These are phyloP conservation scores for Yamadazyma sp. DNA, from an alignment of 805 yeast species.

Conservation along the genomic window DNA sequence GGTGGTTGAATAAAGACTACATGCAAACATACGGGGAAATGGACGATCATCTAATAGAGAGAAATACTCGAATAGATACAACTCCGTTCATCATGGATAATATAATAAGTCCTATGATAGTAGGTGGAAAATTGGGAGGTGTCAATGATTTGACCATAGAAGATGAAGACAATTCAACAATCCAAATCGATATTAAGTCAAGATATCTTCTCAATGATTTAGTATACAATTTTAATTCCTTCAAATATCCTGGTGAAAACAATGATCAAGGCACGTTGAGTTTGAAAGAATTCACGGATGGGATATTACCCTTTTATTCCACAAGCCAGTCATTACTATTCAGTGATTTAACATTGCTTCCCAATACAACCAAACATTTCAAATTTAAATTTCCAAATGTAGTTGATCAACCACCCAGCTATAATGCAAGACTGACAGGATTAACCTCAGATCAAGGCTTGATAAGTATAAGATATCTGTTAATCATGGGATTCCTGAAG, in stretches of 20 bases:
- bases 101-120: slow-evolving; percentile 16
- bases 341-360: slow-evolving; percentile 23
- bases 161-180: slow-evolving; percentile 12
- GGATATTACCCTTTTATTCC: slow-evolving; percentile 37
- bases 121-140: slow-evolving; percentile 37
- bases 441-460: slow-evolving; percentile 37
- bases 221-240: slow-evolving; percentile 28
- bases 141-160: slow-evolving; percentile 29
- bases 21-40: slow-evolving; percentile 21
- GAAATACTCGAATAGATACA: slow-evolving; percentile 13
- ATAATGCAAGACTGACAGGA: slow-evolving; percentile 41
- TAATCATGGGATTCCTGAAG: slow-evolving; percentile 30
- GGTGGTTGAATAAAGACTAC: slow-evolving; percentile 40
- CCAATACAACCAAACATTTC: slow-evolving; percentile 17
- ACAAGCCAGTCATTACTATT: slow-evolving; percentile 40
- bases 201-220: slow-evolving; percentile 34
- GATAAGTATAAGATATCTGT: slow-evolving; percentile 33
- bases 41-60: slow-evolving; percentile 18
- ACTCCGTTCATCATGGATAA: slow-evolving; percentile 13
- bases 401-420: slow-evolving; percentile 35
- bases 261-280: slow-evolving; percentile 13
- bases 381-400: slow-evolving; percentile 22
- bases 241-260: slow-evolving; percentile 9
- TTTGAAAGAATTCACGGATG: slow-evolving; percentile 25
- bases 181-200: slow-evolving; percentile 17